A percentile compares a stretch with the other conserved stretches of the same genome.
phyloP scores from a whole-genome alignment of 164 flowering plant genomes.

The Stephania cephalantha region DNA sequence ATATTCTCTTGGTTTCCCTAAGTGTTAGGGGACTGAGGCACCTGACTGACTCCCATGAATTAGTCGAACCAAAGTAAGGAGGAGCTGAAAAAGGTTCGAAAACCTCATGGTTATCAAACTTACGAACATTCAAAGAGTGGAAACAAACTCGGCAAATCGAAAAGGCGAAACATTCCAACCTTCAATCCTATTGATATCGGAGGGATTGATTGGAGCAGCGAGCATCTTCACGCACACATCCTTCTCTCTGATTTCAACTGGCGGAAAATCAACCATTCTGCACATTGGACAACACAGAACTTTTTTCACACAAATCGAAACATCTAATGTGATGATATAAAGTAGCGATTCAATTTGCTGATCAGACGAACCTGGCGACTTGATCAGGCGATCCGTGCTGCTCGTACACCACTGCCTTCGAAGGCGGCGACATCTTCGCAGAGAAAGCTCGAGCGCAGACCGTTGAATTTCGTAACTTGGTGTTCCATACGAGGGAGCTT shows the following conservation, averaged over 20 bases:
- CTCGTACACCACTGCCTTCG: slow-evolving; percentile 80
- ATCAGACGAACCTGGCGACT: slow-evolving; percentile 52
- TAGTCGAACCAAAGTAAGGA: too few species aligned
- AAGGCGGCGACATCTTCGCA: slow-evolving; percentile 68
- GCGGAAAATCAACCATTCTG: slow-evolving; percentile 64
- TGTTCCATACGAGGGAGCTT: background rate
- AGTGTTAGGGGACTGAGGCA: too few species aligned
- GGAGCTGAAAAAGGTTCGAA: too few species aligned
- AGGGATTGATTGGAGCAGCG: slow-evolving; percentile 93
- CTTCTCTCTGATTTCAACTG: slow-evolving; percentile 64
- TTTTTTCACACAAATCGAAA: background rate
- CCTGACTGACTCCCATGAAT: too few species aligned
- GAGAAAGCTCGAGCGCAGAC: slow-evolving; percentile 37
- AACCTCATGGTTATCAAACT: too few species aligned
- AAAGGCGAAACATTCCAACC: slow-evolving; percentile 29
- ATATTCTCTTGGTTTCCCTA: too few species aligned
- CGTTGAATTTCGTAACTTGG: slow-evolving; percentile 11
- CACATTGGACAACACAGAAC: background rate
- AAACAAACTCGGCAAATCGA: too few species aligned
- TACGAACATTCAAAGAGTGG: too few species aligned
- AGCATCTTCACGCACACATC: slow-evolving; percentile 93
- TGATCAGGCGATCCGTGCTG: slow-evolving; percentile 75
- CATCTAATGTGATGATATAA: background rate
- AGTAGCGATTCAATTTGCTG: too few species aligned
- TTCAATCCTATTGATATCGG: slow-evolving; percentile 89